These are phyloP conservation scores for Passalora sequoiae DNA, from an alignment of 2,329 filamentous ascomycete species.

Conservation along the genomic window DNA sequence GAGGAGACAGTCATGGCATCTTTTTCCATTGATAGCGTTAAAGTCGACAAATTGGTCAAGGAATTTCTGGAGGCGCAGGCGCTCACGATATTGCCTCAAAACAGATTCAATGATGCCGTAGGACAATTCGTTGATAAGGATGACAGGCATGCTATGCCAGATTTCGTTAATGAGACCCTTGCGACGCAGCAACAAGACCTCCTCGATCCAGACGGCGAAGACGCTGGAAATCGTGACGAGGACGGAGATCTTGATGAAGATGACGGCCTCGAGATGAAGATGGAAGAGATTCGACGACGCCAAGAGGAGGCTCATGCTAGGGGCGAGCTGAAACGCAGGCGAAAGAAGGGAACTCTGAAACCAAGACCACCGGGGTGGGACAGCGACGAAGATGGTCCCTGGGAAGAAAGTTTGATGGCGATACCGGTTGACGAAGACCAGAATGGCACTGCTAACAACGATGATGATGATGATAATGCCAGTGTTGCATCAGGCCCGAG, in stretches of 20 bases:
- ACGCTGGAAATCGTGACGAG: slow-evolving; percentile 55
- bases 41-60: slow-evolving; percentile 81
- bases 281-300: slow-evolving; percentile 46
- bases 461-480: slow-evolving; percentile 38
- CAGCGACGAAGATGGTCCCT: slow-evolving; percentile 78
- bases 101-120: slow-evolving; percentile 87
- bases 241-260: slow-evolving; percentile 69
- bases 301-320: slow-evolving; percentile 68
- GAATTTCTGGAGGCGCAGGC: slow-evolving; percentile 85
- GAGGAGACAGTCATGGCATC: slow-evolving; percentile 55
- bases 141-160: slow-evolving; percentile 79
- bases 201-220: slow-evolving; percentile 58
- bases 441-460: too few species aligned
- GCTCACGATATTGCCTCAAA: slow-evolving; percentile 86
- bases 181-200: slow-evolving; percentile 42
- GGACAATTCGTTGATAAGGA: slow-evolving; percentile 91
- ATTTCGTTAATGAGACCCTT: slow-evolving; percentile 43
- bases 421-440: slow-evolving; percentile 46
- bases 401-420: slow-evolving; percentile 73
- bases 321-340: slow-evolving; percentile 54
- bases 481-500: slow-evolving; percentile 32
- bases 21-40: slow-evolving; percentile 61
- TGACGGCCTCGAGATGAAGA: slow-evolving; percentile 54
- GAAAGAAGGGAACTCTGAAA: slow-evolving; percentile 43
- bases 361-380: slow-evolving; percentile 80